Evolutionary conservation across 148 eudicot species (phyloP), one percentile per base, ranked within the genome.

Genomic region (Pouteria glomerata): DNA sequence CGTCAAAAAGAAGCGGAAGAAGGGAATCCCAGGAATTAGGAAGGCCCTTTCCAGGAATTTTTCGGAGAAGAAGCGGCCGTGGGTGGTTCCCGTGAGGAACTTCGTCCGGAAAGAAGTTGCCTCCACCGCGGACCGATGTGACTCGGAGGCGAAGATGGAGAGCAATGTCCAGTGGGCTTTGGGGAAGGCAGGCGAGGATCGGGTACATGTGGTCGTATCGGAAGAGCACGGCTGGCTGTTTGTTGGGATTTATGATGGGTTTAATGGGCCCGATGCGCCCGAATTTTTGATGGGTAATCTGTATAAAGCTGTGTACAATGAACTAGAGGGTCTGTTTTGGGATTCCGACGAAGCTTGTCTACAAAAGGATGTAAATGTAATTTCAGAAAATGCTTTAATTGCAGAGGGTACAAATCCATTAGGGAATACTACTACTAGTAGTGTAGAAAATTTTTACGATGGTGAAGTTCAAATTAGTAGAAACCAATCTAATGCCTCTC

Each of bases 11-110:
- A 87, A 69, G 92, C 78, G 82, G 85, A 88, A 77, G 87, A 88
- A 83, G 88, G 85, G 95, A 37, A 79, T 92, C 48, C 44, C 83
- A 7, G 92, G 90, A 69, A 71, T 93, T 18, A 57, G 77, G 63
- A 87, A 80, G 69, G 87, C 87, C 48, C 76, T 96, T 45, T 74
- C 84, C 1, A 48, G 98, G 74, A 94, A 82, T 68, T 89, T 89
- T 44, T 87, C 97, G 14, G 90, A 90, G 85, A 91, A 89, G 81
- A 91, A 91, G 68, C 70, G 92, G 77, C 97, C 90, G 7, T 92
- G 97, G 88, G 97, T 95, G 6, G 99, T 95, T 6, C 99, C 99
- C 0, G 93, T 90, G 15, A 68, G 85, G 71, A 82, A 85, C 59
- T 82, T 86, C 34, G 83, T 74, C 27, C 84, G 81, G 7, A 39